These are phyloP conservation scores for Penicillium verrucosum DNA, from an alignment of 2,329 filamentous ascomycete species.

Conservation along the genomic window DNA sequence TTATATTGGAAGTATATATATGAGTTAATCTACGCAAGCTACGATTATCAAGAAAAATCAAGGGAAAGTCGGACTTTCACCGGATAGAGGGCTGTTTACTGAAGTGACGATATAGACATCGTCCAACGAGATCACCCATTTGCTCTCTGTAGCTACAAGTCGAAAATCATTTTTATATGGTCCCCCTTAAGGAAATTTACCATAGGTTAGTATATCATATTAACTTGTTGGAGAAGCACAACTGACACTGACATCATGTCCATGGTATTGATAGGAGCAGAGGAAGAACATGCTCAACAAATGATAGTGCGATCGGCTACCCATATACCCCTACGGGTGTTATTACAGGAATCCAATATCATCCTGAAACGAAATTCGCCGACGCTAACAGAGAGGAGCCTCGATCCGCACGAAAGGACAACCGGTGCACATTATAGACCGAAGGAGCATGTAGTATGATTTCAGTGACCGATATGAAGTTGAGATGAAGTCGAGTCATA, in stretches of 20 bases:
- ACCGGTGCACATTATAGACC: neutral
- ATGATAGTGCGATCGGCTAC: neutral
- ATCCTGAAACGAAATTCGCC: neutral
- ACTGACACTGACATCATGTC: neutral
- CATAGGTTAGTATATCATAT: neutral
- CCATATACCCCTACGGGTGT: neutral
- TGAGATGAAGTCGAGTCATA: neutral
- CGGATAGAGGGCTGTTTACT: neutral
- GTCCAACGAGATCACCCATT: neutral
- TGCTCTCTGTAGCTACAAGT: neutral
- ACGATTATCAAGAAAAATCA: neutral
- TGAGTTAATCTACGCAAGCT: neutral
- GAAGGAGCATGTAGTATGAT: neutral
- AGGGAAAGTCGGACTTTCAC: neutral
- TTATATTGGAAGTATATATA: neutral
- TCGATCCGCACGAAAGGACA: neutral
- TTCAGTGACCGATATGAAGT: neutral
- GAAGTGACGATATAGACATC: neutral
- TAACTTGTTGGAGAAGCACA: neutral
- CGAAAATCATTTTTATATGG: neutral
- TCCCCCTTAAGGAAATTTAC: too few relatives aligned
- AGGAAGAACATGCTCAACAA: neutral
- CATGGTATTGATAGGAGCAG: neutral
- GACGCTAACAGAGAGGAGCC: neutral
- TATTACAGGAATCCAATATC: neutral